Evolutionary conservation across 441 rosid species (phyloP).

Genomic region (Rhodomyrtus psidioides): DNA sequence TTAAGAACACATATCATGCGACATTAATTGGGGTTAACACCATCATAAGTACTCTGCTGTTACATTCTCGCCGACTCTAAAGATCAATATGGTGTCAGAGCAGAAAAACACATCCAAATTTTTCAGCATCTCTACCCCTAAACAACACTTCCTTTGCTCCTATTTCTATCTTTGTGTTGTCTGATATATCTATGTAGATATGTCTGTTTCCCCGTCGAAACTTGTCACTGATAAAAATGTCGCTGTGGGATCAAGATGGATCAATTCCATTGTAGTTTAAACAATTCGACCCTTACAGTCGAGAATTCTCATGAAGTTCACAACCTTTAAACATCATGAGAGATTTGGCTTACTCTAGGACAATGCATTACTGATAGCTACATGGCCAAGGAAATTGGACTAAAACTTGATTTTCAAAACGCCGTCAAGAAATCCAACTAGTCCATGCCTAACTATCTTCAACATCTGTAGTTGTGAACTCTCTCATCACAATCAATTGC

Average conservation of each 20-base stretch:
- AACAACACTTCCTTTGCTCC: neutral
- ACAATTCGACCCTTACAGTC: neutral
- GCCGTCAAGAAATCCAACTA: neutral
- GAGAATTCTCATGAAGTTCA: neutral
- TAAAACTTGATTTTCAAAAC: neutral
- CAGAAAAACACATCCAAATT: neutral
- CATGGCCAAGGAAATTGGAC: neutral
- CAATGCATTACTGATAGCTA: neutral
- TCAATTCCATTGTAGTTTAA: neutral
- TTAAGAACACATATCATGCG: neutral
- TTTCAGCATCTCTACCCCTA: neutral
- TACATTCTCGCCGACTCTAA: neutral
- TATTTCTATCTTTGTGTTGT: neutral
- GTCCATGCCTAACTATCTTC: neutral
- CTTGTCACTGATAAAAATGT: neutral
- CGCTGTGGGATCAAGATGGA: neutral
- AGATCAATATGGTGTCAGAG: neutral
- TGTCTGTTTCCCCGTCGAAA: neutral
- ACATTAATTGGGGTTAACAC: neutral
- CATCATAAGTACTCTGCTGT: neutral
- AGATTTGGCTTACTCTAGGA: neutral
- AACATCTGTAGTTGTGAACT: too few species aligned
- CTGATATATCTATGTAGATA: neutral
- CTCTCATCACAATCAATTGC: neutral
- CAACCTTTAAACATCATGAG: neutral